A percentile compares a stretch with the other conserved stretches of the same genome.
Evolutionary conservation across 192 early-diverging fungal species (phyloP).

Genomic region (Chytriomyces confervae): DNA sequence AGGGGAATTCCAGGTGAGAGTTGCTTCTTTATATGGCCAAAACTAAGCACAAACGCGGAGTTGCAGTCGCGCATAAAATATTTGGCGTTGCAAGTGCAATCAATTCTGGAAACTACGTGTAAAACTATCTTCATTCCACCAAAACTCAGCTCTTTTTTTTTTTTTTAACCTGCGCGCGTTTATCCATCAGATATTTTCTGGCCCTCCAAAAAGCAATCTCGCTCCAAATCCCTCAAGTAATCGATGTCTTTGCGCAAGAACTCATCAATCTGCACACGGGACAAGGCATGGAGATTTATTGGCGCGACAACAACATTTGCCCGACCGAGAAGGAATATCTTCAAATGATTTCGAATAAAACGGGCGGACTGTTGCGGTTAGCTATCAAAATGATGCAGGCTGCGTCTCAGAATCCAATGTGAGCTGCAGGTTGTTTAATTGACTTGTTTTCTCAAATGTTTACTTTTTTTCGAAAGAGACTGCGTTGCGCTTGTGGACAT

Average conservation of each 20-base stretch:
- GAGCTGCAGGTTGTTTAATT: neutral
- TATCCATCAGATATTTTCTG: slow-evolving; percentile 71
- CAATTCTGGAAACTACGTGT: slow-evolving; percentile 97
- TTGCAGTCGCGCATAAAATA: slow-evolving; percentile 88
- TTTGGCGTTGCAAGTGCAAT: slow-evolving; percentile 92
- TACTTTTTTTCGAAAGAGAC: slow-evolving; percentile 56
- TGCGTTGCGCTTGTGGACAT: slow-evolving; percentile 81
- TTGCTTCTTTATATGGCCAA: too few species aligned
- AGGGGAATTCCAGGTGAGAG: slow-evolving; percentile 80
- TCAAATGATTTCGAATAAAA: slow-evolving; percentile 97
- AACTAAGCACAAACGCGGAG: too few species aligned
- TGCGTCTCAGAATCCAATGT: neutral
- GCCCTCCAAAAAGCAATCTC: slow-evolving; percentile 78
- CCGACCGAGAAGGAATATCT: slow-evolving; percentile 93
- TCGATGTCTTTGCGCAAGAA: slow-evolving; percentile 91
- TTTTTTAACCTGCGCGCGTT: slow-evolving; percentile 7
- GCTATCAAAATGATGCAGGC: slow-evolving; percentile 94
- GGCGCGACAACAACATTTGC: slow-evolving; percentile 89
- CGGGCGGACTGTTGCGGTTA: slow-evolving; percentile 92
- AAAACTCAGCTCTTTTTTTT: neutral
- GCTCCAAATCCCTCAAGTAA: slow-evolving; percentile 70
- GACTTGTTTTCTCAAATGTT: neutral
- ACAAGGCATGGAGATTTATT: slow-evolving; percentile 98
- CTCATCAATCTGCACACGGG: slow-evolving; percentile 89
- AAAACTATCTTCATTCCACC: neutral